Conservation (phyloP, 352 stramenopile genomes). For the Globisporangium paddicum region DNA sequence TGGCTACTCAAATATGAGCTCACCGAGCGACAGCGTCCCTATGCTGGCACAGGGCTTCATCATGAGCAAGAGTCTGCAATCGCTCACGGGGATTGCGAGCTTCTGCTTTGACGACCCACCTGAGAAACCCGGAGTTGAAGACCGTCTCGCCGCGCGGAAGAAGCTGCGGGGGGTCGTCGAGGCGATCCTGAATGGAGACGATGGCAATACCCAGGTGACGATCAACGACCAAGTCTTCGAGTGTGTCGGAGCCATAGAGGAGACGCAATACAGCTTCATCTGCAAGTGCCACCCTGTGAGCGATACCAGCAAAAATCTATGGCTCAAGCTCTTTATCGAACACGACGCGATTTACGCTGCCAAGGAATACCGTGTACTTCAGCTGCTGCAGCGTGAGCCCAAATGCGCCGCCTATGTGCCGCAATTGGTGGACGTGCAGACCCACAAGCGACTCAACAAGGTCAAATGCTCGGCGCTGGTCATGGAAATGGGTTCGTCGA, state of each 20-base stretch:
- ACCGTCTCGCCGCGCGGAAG: conserved; percentile 8
- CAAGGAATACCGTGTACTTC: conserved; percentile 49
- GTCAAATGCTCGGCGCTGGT: conserved; percentile 48
- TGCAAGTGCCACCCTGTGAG: conserved; percentile 21
- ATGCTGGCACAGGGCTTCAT: conserved; percentile 1
- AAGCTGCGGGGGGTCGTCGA: conserved; percentile 14
- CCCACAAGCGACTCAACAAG: conserved; percentile 18
- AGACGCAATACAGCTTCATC: conserved; percentile 42
- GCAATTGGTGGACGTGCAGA: conserved; percentile 31
- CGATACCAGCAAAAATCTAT: conserved; percentile 8
- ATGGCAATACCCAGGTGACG: neutral
- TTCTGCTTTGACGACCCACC: conserved; percentile 10
- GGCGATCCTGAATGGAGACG: conserved; percentile 5
- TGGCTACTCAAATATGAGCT: neutral
- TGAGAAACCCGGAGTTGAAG: conserved; percentile 7
- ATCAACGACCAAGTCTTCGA: conserved; percentile 9
- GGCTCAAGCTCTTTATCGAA: conserved; percentile 59
- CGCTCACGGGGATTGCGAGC: conserved; percentile 18
- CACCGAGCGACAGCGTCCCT: conserved; percentile 2
- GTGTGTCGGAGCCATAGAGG: conserved; percentile 19
- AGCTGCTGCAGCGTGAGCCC: conserved; percentile 25
- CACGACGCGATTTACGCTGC: conserved; percentile 43
- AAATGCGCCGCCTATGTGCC: conserved; percentile 25
- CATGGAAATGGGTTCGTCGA: conserved; percentile 32
- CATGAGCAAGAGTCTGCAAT: conserved; percentile 29